phyloP scores from a whole-genome alignment of 441 rosid species.

The Adansonia grandidieri region DNA sequence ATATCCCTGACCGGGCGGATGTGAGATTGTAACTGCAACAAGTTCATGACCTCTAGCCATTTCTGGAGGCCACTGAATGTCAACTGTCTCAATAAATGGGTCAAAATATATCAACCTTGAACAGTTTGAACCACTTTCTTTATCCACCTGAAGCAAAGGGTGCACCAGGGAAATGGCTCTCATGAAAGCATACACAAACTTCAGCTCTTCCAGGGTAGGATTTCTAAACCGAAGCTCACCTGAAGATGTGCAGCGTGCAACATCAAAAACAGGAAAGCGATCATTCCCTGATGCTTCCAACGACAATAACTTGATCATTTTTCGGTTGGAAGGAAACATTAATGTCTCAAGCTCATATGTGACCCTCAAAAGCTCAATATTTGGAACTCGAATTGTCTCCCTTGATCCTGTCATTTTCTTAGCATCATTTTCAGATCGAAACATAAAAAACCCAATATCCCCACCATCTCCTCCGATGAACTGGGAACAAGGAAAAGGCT shows the following conservation, averaged over 20 bases:
- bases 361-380: constrained; percentile 65
- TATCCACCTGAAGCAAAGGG: constrained; percentile 62
- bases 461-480: constrained; percentile 81
- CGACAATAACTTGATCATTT: constrained; percentile 61
- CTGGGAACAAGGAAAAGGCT: constrained; percentile 65
- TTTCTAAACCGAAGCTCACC: constrained; percentile 59
- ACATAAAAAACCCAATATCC: constrained; percentile 63
- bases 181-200: constrained; percentile 66
- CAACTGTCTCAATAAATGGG: constrained; percentile 76
- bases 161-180: constrained; percentile 65
- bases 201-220: constrained; percentile 70
- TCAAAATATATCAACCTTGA: constrained; percentile 49
- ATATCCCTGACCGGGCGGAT: constrained; percentile 64
- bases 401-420: constrained; percentile 62
- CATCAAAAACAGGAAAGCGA: constrained; percentile 68
- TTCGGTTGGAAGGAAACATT: constrained; percentile 63
- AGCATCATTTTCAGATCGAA: constrained; percentile 56
- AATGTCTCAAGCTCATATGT: constrained; percentile 54
- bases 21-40: constrained; percentile 72
- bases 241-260: constrained; percentile 51
- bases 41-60: constrained; percentile 55
- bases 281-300: constrained; percentile 60
- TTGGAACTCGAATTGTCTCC: constrained; percentile 60
- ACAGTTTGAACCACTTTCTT: constrained; percentile 50
- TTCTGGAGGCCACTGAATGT: constrained; percentile 73